Base-by-base conservation (phyloP, 352 stramenopile genomes). In the Halophytophthora batemanensis region DNA sequence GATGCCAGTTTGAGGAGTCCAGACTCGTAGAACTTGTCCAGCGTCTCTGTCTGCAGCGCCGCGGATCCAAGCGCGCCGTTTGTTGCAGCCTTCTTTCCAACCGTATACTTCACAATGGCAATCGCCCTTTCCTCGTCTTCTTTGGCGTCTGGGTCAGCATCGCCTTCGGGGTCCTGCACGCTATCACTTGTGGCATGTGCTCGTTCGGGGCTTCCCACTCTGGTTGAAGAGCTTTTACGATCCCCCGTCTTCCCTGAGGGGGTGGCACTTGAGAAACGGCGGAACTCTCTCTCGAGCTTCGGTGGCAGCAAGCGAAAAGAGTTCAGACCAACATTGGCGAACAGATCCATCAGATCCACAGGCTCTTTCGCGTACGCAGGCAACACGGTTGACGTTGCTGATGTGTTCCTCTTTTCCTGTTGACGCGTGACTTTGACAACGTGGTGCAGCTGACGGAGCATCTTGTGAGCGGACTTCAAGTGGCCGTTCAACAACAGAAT, bases 11-110 rank as follows among this genome's bases (percentile, higher is more conserved):
- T 81, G 11, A 82, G 38, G 1, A 83, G 36, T 1, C 69, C 74
- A 1, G 69, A 62, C 31, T 83, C 72, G 22, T 76, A 83, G n/a
- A 83, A 73, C 37, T 79, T 82, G 62, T 86, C 71, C 6, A 83
- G 48, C 31, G 68, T 71, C 36, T 82, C 69, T 6, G 45, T 66
- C 23, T 76, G 71, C 1, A 68, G 21, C 3, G 53, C 47, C 3
- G 47, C 49, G 2, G 49, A 61, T 2, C 36, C 45, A 10, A 21
- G 5, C 2, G 11, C 22, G 0, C 22, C 31, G 3, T 48, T 23
- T 3, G 35, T 39, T 7, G 35, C 19, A 8, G 59, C 22, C 15
- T 75, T 77, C 38, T 82, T 82, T 7, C 55, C 67, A 13, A 82
- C 18, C 0, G 66, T 67, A 15, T 72, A 71, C 23, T 66, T 68